Base-by-base conservation (phyloP, 2,329 filamentous ascomycete genomes). In the Karstenula rhodostoma region DNA sequence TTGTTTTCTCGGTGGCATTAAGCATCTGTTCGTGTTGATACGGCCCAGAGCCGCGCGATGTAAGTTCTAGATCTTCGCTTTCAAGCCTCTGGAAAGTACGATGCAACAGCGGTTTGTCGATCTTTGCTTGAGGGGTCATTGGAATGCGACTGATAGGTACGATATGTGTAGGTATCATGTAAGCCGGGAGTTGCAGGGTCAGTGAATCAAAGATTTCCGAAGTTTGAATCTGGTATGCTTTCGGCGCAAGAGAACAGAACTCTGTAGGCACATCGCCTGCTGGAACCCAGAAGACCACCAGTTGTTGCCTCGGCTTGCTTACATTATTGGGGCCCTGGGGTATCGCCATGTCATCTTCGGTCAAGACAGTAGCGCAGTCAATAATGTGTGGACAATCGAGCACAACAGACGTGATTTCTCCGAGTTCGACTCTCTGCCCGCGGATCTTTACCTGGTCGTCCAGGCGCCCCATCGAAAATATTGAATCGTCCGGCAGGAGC, bases 401-500 rank as follows among this genome's bases (percentile, higher is more conserved):
- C 13, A 94, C 77, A 17, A 84, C 79, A 17, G 84, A 85, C 59
- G 88, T 90, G 57, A 96, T 90, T 72, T 96, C 93, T 0, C 86
- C 86, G 12, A 94, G 84, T 72, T 96, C 92, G 42, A 96, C 88
- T 47, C 91, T 83, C 66, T 94, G 90, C 0, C 93, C 93, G 47
- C 92, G 86, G 10, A 96, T 83, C 73, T 96, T 96, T 57, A 95
- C 83, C 75, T 96, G 92, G 61, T 90, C 90, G 67, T 96, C 93
- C 23, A 89, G 81, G 40, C 92, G 85, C 17, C 92, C 91, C 10
- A 87, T 78, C 43, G 95, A 91, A 3, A 91, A 77, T 8, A 97
- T 82, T 0, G 89, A 90, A 0, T 91, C 90, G 71, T 96, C 90
- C 0, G 88, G 82, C 9, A 97, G 85, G 79, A 97, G 86, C 22